Base-by-base conservation (phyloP, 1,139 yeast species). In the Kurtzmaniella quercitrusa region DNA sequence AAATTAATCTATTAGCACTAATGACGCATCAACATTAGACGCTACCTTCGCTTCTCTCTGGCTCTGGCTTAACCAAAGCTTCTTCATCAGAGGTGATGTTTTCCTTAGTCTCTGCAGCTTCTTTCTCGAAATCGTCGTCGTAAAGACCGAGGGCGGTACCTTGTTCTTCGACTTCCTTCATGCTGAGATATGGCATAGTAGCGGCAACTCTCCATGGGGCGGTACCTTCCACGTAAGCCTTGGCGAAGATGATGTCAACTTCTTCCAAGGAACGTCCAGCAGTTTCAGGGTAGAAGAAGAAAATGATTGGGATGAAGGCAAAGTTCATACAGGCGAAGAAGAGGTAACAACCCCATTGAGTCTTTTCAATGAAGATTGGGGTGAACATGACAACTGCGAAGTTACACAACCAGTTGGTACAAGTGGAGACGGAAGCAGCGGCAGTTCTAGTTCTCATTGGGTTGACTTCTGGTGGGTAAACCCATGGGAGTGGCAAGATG, bases 391-490 rank as follows among this genome's bases (percentile, higher is more conserved):
- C 77, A 41, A 72, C 76, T 39, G 72, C 75, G 51, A 71, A 71
- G 53, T 72, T 72, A 49, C 66, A 58, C 47, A 71, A 53, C 77
- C 77, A 72, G 58, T 72, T 72, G 43, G 76, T 68, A 63, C 75
- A 70, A 21, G 77, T 71, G 19, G 73, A 66, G 31, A 77, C 62
- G 34, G 82, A 84, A 43, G 78, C 66, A 58, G 68, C 82, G 64
- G 59, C 68, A 41, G 82, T 77, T 66, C 85, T 76, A 39, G 81
- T 75, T 57, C 76, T 70, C 59, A 78, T 70, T n/a, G 85, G 83
- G 55, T 79, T 73, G 46, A 80, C 75, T 62, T 81, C 86, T 39
- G 84, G 80, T 43, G 82, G 82, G 62, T 79, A 78, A 43, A 80
- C 66, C 75, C 81, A 76, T 51, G 81, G 79, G 62, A 78, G 69